Percentiles rank a stretch among this genome's conserved stretches.
Conservation (phyloP, 306 rosid species). For the Prunus davidiana region DNA sequence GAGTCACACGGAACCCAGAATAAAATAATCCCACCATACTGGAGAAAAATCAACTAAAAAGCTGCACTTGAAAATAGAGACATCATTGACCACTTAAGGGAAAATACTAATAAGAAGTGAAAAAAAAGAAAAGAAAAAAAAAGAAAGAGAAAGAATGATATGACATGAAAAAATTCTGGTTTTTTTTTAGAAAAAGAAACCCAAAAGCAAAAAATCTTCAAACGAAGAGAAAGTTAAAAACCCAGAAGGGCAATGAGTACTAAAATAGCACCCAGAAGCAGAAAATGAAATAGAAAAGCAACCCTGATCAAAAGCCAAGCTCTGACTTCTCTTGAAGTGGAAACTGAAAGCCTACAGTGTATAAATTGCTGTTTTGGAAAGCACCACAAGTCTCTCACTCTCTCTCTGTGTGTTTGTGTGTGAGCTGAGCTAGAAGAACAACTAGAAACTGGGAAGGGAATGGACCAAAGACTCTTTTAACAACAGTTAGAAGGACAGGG, state of each 20-base stretch:
- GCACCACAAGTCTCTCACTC: not conserved
- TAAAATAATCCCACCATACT: slow-evolving; percentile 1
- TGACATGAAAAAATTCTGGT: not conserved
- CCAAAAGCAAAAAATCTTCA: not conserved
- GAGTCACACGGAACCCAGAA: slow-evolving; percentile 3
- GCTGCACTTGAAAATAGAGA: not conserved
- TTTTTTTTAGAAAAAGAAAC: not conserved
- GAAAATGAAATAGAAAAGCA: slow-evolving; percentile 17
- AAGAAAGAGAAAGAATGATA: not conserved
- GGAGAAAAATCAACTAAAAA: not conserved
- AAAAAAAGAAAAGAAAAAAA: not conserved
- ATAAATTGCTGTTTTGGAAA: not conserved
- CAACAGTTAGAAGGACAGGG: slow-evolving; percentile 7
- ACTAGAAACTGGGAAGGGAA: not conserved
- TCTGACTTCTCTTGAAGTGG: slow-evolving; percentile 1
- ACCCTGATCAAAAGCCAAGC: not conserved
- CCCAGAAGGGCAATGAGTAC: slow-evolving; percentile 13
- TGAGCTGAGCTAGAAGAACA: slow-evolving; percentile 4
- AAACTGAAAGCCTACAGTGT: slow-evolving; percentile 21
- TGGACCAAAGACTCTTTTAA: not conserved
- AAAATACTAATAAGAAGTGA: not conserved
- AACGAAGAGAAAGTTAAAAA: not conserved
- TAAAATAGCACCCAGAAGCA: not conserved
- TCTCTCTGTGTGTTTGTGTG: not conserved
- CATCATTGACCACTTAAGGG: not conserved